Evolutionary conservation across 2,329 filamentous ascomycete species (phyloP).

Genomic region (Scolecobasidium constrictum): DNA sequence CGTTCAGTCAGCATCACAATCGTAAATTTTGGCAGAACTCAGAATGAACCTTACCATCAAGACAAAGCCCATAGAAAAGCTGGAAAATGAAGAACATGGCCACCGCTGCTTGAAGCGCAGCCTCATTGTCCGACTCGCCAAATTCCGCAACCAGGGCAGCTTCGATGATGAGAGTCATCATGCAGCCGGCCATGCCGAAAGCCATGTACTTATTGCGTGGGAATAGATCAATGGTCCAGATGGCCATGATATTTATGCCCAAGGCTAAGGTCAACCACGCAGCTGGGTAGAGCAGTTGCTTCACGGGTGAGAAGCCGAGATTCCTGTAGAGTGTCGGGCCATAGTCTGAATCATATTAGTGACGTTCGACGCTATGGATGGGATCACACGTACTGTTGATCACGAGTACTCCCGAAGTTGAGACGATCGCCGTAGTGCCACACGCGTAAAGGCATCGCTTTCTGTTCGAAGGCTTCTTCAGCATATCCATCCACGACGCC

Average conservation of each 20-base stretch:
- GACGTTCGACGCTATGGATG: conserved; percentile 2
- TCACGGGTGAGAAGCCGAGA: conserved; percentile 17
- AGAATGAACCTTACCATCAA: conserved; percentile 4
- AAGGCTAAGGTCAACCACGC: conserved; percentile 19
- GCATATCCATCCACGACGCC: conserved; percentile 17
- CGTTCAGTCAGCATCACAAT: not conserved
- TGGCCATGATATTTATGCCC: conserved; percentile 16
- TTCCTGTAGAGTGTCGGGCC: conserved; percentile 19
- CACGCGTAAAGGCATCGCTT: conserved; percentile 17
- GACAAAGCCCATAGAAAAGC: conserved; percentile 2
- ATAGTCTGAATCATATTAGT: conserved; percentile 14
- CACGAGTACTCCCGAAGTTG: conserved; percentile 17
- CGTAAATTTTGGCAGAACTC: not conserved
- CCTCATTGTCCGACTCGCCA: conserved; percentile 11
- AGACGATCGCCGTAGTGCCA: conserved; percentile 19
- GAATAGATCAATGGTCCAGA: conserved; percentile 17
- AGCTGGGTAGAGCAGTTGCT: conserved; percentile 18
- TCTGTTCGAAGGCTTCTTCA: conserved; percentile 17
- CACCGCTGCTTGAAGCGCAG: conserved; percentile 6
- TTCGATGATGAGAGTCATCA: conserved; percentile 8
- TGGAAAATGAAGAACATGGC: conserved; percentile 10
- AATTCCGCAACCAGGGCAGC: conserved; percentile 14
- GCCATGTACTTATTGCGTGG: conserved; percentile 15
- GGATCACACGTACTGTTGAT: no score
- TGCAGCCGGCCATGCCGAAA: conserved; percentile 11